Base-by-base conservation (phyloP, 257 asterid species). In the Ophiorrhiza pumila region DNA sequence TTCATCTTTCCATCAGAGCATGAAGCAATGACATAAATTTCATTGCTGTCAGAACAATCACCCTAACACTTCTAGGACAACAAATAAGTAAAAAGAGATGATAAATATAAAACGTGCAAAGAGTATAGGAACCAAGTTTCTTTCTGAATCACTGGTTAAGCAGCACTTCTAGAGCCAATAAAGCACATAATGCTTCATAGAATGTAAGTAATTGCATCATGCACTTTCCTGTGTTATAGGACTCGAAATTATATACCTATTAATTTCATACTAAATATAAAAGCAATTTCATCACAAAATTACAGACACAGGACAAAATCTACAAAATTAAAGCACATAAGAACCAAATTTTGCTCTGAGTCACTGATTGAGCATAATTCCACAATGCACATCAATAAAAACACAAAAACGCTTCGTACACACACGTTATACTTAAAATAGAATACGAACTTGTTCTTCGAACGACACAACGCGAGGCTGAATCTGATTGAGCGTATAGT, bases 381-480 rank as follows among this genome's bases (percentile, higher is more conserved):
- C 13, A 77, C 60, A 65, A 41, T 74, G n/a, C 37, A 71, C 71
- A 41, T 52, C 32, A 63, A 20, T 63, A 62, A 49, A 65, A 42
- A 18, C 9, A 45, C 47, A 62, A 37, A 22, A 5, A 53, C 14
- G 14, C 20, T 12, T 46, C 14, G 20, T 46, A 1, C 20, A 20
- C 23, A 13, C 20, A 20, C 23, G 5, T 32, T 31, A 37, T 37
- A 6, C 42, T 37, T 37, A 2, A 2, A 13, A 17, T 15, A 34
- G 37, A 8, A 53, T 22, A 64, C 69, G 20, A n/a, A 64, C 69
- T 27, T 64, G 69, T 64, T 64, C 69, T 13, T 94, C 99, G n/a
- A 94, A 91, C 3, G 97, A 91, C 69, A 94, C 97, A 37, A 91
- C 96, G 25, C 97, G 96, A 65, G 94, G 97, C 74, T 94, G 99